phyloP scores from a whole-genome alignment of 257 asterid species.

The Echites panduratus region DNA sequence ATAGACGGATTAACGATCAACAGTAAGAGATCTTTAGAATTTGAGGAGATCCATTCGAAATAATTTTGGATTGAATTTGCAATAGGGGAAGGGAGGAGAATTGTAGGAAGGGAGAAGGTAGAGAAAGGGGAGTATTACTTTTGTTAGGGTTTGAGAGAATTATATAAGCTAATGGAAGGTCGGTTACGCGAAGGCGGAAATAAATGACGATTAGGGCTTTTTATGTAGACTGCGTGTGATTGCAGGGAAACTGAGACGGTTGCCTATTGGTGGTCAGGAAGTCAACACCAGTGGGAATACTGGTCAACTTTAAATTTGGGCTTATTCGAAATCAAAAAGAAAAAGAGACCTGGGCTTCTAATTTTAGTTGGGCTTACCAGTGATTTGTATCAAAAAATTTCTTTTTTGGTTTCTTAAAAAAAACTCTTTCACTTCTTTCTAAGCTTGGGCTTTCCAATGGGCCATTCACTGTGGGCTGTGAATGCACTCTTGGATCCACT shows the following conservation, averaged over 20 bases:
- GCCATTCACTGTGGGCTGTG: not conserved
- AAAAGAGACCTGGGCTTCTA: not conserved
- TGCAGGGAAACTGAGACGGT: not conserved
- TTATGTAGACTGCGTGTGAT: not conserved
- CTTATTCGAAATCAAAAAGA: no score
- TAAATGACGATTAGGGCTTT: not conserved
- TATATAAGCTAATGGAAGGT: not conserved
- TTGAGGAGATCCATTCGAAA: constrained; percentile 5
- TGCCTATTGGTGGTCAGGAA: not conserved
- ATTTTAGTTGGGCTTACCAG: not conserved
- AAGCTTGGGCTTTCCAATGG: not conserved
- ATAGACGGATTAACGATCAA: no score
- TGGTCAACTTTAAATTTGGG: not conserved
- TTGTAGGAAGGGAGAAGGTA: not conserved
- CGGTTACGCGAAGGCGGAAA: not conserved
- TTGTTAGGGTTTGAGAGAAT: constrained; percentile 13
- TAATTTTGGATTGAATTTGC: not conserved
- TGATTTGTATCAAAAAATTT: no score
- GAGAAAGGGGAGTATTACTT: not conserved
- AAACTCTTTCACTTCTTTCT: no score
- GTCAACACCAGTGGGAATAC: not conserved
- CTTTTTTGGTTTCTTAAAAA: no score
- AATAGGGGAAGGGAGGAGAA: not conserved
- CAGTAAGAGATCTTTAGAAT: not conserved
- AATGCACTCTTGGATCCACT: not conserved